Evolutionary conservation across 805 yeast genomes (phyloP).

Genomic region (Lipomyces yamanashiensis): DNA sequence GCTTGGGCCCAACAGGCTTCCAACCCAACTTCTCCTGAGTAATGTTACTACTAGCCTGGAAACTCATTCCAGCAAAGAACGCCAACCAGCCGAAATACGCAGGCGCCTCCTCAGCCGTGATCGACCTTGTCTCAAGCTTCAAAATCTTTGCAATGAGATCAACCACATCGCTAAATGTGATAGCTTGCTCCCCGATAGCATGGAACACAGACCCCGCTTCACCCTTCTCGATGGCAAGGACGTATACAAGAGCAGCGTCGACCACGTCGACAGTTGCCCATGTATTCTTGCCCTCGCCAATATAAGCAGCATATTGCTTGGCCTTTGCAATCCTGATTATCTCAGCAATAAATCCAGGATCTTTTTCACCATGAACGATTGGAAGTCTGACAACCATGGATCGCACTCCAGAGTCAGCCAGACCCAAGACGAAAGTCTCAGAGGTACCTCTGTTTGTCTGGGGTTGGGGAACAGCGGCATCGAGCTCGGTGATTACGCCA

Average conservation of each 20-base stretch:
- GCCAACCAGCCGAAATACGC: neutral
- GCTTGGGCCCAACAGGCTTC: neutral
- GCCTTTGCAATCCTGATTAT: neutral
- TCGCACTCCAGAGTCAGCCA: neutral
- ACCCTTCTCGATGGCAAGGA: neutral
- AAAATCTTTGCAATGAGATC: neutral
- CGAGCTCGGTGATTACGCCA: neutral
- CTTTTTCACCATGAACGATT: neutral
- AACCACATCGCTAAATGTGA: neutral
- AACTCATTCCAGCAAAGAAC: neutral
- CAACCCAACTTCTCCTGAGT: conserved; percentile 7
- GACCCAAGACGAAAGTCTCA: neutral
- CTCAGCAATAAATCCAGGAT: neutral
- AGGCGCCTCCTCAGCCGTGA: neutral
- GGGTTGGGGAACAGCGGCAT: neutral
- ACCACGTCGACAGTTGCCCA: neutral
- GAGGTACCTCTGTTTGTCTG: neutral
- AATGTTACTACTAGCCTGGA: neutral
- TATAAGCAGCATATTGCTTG: neutral
- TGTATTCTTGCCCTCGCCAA: neutral
- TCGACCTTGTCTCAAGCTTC: neutral
- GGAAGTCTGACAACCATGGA: neutral
- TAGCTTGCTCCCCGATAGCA: neutral
- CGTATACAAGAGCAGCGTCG: neutral
- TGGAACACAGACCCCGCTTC: neutral